phyloP scores from a whole-genome alignment of 805 yeast species.

The Kodamaea kakaduensis region DNA sequence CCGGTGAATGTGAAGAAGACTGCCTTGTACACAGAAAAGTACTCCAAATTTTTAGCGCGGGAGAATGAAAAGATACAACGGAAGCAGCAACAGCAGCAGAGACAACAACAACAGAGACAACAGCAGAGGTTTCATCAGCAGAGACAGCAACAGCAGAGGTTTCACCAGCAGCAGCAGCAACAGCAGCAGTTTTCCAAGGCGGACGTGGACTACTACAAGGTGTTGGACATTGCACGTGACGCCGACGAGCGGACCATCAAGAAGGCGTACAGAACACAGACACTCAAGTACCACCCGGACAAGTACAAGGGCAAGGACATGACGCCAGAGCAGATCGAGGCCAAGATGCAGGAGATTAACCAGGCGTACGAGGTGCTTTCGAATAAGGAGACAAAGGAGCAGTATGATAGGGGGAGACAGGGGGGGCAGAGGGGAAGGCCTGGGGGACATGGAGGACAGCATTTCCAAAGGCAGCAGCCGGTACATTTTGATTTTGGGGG shows the following conservation, averaged over 20 bases:
- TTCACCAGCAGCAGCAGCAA: constrained; percentile 34
- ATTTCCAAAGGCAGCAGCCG: constrained; percentile 8
- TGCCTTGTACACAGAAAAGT: constrained; percentile 31
- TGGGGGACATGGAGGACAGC: constrained; percentile 1
- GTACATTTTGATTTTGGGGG: constrained; percentile 8
- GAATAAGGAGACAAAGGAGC: constrained; percentile 55
- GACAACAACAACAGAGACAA: constrained; percentile 37
- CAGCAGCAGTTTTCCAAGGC: constrained; percentile 32
- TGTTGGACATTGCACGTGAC: constrained; percentile 59
- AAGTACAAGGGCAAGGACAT: constrained; percentile 69
- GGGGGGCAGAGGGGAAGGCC: constrained; percentile 4
- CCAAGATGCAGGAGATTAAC: constrained; percentile 86
- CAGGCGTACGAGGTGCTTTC: constrained; percentile 87
- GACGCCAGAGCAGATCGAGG: constrained; percentile 65
- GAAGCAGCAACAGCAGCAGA: constrained; percentile 32
- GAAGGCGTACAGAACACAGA: constrained; percentile 73
- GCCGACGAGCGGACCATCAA: constrained; percentile 74
- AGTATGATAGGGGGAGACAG: constrained; percentile 64
- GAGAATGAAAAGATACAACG: constrained; percentile 24
- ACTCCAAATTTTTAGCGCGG: constrained; percentile 26
- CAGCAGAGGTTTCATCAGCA: constrained; percentile 37
- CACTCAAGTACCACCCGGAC: constrained; percentile 88
- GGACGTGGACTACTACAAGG: constrained; percentile 73
- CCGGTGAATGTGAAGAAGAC: constrained; percentile 38
- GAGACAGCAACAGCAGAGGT: constrained; percentile 46